Percentiles rank a stretch among this genome's conserved stretches.
These are phyloP conservation scores for Trypanosomatidae sp. DNA, from an alignment of 208 protist species.

Conservation along the genomic window DNA sequence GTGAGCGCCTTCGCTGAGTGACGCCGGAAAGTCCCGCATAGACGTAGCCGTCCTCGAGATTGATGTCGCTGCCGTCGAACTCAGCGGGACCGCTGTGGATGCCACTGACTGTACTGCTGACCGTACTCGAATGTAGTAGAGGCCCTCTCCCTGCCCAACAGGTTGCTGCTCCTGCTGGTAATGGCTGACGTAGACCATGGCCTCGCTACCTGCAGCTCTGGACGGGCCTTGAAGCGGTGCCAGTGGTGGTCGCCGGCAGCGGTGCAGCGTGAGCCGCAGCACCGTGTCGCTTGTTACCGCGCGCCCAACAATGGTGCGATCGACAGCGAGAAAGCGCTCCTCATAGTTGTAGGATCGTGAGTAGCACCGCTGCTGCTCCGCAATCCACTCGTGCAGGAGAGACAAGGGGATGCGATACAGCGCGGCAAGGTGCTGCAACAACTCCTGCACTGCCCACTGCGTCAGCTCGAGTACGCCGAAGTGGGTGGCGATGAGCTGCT, in stretches of 20 bases:
- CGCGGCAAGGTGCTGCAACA: conserved; percentile 47
- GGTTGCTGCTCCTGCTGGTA: neutral
- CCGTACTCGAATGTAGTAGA: conserved; percentile 22
- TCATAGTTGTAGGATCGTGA: conserved; percentile 65
- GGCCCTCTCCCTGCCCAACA: neutral
- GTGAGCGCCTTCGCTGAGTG: neutral
- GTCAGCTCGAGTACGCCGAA: conserved; percentile 46
- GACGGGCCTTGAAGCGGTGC: neutral
- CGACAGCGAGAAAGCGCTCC: conserved; percentile 60
- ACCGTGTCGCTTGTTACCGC: conserved; percentile 23
- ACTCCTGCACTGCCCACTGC: conserved; percentile 56
- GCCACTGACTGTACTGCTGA: conserved; percentile 8
- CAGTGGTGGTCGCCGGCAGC: conserved; percentile 43
- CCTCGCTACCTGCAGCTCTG: neutral
- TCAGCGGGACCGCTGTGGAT: conserved; percentile 25
- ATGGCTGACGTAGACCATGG: neutral
- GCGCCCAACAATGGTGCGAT: conserved; percentile 42
- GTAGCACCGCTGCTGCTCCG: conserved; percentile 39
- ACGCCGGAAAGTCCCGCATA: neutral
- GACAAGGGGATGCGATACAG: conserved; percentile 42
- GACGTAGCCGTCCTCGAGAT: neutral
- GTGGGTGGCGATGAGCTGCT: conserved; percentile 38
- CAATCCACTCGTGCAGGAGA: conserved; percentile 48
- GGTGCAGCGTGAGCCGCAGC: conserved; percentile 50
- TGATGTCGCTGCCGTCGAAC: conserved; percentile 1